phyloP scores from a whole-genome alignment of 2,329 filamentous ascomycete genomes.

The Coniella lustricola region DNA sequence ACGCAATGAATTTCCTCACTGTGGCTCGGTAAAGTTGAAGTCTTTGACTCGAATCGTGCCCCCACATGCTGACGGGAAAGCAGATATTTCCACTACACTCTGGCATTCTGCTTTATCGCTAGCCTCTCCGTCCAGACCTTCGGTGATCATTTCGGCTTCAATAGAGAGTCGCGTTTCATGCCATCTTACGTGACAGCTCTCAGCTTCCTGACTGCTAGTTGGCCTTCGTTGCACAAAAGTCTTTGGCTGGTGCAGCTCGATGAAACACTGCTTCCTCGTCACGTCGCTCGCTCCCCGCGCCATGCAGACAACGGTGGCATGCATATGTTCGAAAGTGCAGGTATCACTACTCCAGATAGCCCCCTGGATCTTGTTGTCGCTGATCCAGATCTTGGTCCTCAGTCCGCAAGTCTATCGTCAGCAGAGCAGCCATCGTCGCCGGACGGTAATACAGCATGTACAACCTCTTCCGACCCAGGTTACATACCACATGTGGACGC shows the following conservation, averaged over 20 bases:
- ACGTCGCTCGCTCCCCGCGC: background rate
- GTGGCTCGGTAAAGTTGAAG: background rate
- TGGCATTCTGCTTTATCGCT: background rate
- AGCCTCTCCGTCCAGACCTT: background rate
- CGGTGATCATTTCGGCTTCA: background rate
- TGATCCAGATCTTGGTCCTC: background rate
- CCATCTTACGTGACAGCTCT: slow-evolving; percentile 5
- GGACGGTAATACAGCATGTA: too few relatives aligned
- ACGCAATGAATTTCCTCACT: background rate
- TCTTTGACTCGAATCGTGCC: background rate
- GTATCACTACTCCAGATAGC: background rate
- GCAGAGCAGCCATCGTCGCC: too few relatives aligned
- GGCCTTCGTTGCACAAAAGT: slow-evolving; percentile 2
- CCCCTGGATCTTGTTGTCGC: background rate
- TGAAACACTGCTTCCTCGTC: background rate
- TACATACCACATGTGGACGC: too few relatives aligned
- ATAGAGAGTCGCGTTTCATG: slow-evolving; percentile 1
- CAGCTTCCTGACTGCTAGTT: slow-evolving; percentile 6
- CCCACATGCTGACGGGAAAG: background rate
- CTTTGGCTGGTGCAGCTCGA: background rate
- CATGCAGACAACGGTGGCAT: background rate
- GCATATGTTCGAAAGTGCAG: background rate
- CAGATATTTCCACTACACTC: slow-evolving; percentile 9
- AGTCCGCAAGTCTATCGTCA: too few relatives aligned
- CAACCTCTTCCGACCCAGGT: too few relatives aligned